Base-by-base conservation (phyloP, 2,329 filamentous ascomycete species). In the Xylariaceae sp. region DNA sequence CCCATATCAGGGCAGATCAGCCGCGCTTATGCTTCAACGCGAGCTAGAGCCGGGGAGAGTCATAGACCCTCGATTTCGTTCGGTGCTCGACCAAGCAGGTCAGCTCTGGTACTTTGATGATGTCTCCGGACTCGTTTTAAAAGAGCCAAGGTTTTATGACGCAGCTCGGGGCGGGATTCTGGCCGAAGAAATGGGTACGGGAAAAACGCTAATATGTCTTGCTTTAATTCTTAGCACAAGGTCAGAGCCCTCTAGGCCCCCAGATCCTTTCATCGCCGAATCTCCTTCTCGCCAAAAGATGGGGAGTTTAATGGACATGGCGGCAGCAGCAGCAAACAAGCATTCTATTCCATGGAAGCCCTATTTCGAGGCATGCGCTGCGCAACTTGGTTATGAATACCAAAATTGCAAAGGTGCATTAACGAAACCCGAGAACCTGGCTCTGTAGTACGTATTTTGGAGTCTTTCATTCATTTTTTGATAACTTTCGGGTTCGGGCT, bases 141-240 rank as follows among this genome's bases (percentile, higher is more conserved):
- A 77, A 29, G 82, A 88, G n/a, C 86, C 89, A 9, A 80, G 81
- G 2, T 82, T 83, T 53, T 96, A 93, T 62, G 91, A 94, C 37
- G 81, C 84, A 21, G 81, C 86, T 4, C 79, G 81, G 53, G 92
- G 92, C 27, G 93, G 92, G 2, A 88, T 93, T 11, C 74, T 92
- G 11, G 88, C 89, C 0, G 90, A 94, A 66, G 87, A 89, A 59
- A 92, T 92, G 89, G 88, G 87, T 5, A 75, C 82, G 0, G 92
- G 93, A 0, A 97, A 97, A 74, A 97, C 93, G 0, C 73, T 97
- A 21, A 96, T 97, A 9, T 93, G 89, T 59, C 74, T 97, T 15
- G 80, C 87, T 6, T 74, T 91, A 2, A 85, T 97, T 32, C 76
- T 95, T 21, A 86, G 91, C 2, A 96, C 91, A 0, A 85, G 82